A percentile compares a stretch with the other conserved stretches of the same genome.
Conservation (phyloP, 2,329 filamentous ascomycete genomes). For the Septoria petroselini region DNA sequence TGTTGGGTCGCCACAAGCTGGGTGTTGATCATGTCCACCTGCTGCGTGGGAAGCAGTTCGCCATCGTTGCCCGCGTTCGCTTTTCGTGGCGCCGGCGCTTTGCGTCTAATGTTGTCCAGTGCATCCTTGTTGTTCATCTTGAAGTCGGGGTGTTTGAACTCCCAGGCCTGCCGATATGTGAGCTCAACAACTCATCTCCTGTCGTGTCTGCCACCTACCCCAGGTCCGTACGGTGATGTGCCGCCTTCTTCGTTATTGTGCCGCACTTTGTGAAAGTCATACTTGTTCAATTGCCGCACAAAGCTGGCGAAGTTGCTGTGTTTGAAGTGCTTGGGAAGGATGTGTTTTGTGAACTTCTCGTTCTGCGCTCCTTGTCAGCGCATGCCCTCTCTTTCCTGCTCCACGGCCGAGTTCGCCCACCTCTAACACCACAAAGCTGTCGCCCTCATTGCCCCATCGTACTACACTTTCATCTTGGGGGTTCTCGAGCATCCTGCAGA, state of each 20-base stretch:
- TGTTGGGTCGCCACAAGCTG: constrained; percentile 87
- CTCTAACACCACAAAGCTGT: constrained; percentile 96
- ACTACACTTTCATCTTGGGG: constrained; percentile 89
- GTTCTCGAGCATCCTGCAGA: constrained; percentile 85
- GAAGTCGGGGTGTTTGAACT: constrained; percentile 97
- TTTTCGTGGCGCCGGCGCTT: constrained; percentile 89
- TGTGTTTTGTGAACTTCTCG: constrained; percentile 96
- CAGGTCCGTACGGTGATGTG: constrained; percentile 74
- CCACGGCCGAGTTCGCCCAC: constrained; percentile 50
- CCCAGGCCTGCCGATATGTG: constrained; percentile 65
- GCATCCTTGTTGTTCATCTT: constrained; percentile 93
- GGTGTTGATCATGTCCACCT: constrained; percentile 83
- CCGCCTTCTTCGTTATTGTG: constrained; percentile 84
- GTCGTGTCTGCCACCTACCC: constrained; percentile 51
- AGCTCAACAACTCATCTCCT: constrained; percentile 29
- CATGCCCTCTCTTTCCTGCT: not conserved
- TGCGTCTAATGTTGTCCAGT: constrained; percentile 91
- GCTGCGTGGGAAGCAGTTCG: constrained; percentile 74
- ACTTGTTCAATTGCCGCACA: constrained; percentile 64
- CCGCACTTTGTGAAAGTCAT: constrained; percentile 89
- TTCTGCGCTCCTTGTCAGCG: constrained; percentile 58
- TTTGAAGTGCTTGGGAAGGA: constrained; percentile 97
- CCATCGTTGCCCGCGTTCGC: constrained; percentile 59
- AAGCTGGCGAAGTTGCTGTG: constrained; percentile 82
- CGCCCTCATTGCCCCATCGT: constrained; percentile 89